A percentile compares a stretch with the other conserved stretches of the same genome.
phyloP scores from a whole-genome alignment of 305 asterid genomes.

The Fraxinus paxiana region DNA sequence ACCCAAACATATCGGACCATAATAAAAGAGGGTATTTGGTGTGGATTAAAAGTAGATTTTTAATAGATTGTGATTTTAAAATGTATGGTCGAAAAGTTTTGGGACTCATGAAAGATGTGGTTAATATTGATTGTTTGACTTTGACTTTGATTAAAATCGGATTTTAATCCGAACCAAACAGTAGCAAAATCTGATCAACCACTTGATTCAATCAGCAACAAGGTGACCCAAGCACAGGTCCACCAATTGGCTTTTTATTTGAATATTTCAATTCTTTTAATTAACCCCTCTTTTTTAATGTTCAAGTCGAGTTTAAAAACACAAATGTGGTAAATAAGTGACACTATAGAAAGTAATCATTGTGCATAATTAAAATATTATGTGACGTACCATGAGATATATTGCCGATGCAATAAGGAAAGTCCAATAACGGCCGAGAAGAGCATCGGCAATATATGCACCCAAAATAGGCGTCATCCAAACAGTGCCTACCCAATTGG shows the following conservation, averaged over 20 bases:
- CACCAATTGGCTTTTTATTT: not conserved
- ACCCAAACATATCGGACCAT: not conserved
- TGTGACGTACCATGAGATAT: constrained; percentile 50
- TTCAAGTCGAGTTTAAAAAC: not conserved
- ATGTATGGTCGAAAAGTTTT: too few relatives aligned
- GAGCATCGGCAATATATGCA: constrained; percentile 76
- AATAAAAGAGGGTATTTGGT: too few relatives aligned
- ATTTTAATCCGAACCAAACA: too few relatives aligned
- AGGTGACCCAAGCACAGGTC: not conserved
- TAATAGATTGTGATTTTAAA: too few relatives aligned
- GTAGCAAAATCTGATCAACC: not conserved
- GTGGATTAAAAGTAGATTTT: too few relatives aligned
- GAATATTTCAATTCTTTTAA: not conserved
- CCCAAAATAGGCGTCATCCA: constrained; percentile 84
- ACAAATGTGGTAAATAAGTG: not conserved
- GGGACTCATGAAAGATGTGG: too few relatives aligned
- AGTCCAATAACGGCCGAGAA: constrained; percentile 76
- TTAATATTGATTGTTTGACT: too few relatives aligned
- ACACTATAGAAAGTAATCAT: too few relatives aligned
- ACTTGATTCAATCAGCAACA: not conserved
- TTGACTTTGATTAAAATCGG: too few relatives aligned
- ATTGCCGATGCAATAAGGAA: constrained; percentile 49
- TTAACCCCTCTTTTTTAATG: not conserved
- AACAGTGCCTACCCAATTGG: constrained; percentile 75
- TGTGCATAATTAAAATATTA: not conserved